Conservation (phyloP, 202 grass and related monocot species). For the Brachypodium distachyon region DNA sequence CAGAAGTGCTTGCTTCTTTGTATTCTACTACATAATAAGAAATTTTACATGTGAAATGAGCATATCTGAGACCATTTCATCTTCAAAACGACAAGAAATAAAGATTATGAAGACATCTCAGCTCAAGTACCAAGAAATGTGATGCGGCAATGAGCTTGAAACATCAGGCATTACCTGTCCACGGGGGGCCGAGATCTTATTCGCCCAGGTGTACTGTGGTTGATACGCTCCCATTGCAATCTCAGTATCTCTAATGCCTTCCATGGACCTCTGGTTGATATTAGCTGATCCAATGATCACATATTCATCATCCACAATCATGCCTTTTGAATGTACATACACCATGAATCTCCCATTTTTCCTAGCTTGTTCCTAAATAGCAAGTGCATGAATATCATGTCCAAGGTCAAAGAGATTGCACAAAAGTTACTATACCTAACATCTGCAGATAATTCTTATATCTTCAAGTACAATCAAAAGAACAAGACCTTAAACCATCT, state of each 20-base stretch:
- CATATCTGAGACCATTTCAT: neutral
- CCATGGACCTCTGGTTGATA: slow-evolving; percentile 87
- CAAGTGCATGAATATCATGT: neutral
- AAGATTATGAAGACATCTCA: too few species aligned
- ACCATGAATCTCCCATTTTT: slow-evolving; percentile 95
- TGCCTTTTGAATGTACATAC: slow-evolving; percentile 95
- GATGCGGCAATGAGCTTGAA: neutral
- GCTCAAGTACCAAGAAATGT: too few species aligned
- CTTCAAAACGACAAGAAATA: neutral
- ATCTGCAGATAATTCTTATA: too few species aligned
- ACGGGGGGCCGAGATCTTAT: slow-evolving; percentile 47
- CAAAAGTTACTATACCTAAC: too few species aligned
- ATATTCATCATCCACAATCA: slow-evolving; percentile 95
- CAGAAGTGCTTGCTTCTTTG: too few species aligned
- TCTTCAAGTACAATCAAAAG: neutral
- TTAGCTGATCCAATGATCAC: slow-evolving; percentile 93
- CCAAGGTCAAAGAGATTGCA: neutral
- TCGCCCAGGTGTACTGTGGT: slow-evolving; percentile 75
- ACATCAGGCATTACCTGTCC: slow-evolving; percentile 55
- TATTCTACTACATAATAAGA: neutral
- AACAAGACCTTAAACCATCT: neutral
- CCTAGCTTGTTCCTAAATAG: slow-evolving; percentile 62
- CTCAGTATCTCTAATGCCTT: slow-evolving; percentile 95
- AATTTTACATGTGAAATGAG: neutral
- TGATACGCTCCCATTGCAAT: slow-evolving; percentile 96